These are phyloP conservation scores for Botryotinia globosa DNA, from an alignment of 2,329 filamentous ascomycete genomes.

Conservation along the genomic window DNA sequence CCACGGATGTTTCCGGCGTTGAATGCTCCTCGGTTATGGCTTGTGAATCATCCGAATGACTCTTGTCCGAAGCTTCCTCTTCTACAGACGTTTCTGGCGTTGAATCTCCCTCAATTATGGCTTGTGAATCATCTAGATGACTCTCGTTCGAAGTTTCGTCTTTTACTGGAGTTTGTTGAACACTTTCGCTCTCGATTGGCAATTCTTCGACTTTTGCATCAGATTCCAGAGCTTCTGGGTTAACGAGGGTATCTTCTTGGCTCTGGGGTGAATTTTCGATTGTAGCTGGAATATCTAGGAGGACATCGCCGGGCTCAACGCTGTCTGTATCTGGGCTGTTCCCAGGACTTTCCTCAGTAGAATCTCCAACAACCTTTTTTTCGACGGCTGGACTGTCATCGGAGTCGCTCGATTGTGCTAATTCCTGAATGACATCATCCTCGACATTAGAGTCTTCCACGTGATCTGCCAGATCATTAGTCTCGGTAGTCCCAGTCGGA, in stretches of 20 bases:
- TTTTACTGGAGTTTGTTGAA: not conserved
- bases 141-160: not conserved
- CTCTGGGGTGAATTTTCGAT: not conserved
- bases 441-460: not conserved
- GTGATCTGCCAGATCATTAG: not conserved
- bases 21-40: not conserved
- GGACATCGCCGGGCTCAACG: not conserved
- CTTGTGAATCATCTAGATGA: not conserved
- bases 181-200: not conserved
- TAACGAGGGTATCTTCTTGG: not conserved
- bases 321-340: not conserved
- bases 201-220: not conserved
- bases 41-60: not conserved
- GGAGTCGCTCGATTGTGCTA: not conserved
- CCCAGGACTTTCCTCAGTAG: not conserved
- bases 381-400: not conserved
- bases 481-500: not conserved
- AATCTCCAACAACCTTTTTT: not conserved
- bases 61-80: not conserved
- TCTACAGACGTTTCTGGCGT: not conserved
- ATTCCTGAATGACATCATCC: not conserved
- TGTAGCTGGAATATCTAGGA: not conserved
- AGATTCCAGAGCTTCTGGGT: not conserved
- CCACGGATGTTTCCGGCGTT: not conserved
- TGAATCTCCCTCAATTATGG: not conserved